Conservation (phyloP, 768 basidiomycete genomes). For the Paxillus ammoniavirescens region DNA sequence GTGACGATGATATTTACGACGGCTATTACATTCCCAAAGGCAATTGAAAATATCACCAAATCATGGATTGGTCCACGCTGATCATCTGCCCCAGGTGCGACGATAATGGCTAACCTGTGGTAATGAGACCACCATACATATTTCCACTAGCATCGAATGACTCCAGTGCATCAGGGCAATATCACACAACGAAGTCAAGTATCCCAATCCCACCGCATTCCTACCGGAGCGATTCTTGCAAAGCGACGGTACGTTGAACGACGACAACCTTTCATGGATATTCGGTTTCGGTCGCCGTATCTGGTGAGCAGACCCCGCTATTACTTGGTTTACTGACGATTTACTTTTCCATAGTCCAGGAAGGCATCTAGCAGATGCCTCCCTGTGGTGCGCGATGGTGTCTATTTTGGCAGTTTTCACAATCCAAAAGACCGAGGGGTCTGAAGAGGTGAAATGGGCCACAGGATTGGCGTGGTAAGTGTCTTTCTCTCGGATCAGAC, state of each 20-base stretch:
- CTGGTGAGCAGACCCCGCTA: conserved; percentile 15
- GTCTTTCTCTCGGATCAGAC: not conserved
- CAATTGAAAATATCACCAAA: not conserved
- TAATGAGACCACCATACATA: not conserved
- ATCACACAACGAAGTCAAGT: conserved; percentile 36
- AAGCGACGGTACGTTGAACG: conserved; percentile 14
- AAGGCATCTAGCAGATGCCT: conserved; percentile 33
- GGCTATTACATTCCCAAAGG: conserved; percentile 35
- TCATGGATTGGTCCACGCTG: not conserved
- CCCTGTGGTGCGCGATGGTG: conserved; percentile 36
- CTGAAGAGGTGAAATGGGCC: conserved; percentile 17
- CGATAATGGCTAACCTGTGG: conserved; percentile 14
- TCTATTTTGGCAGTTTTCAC: conserved; percentile 37
- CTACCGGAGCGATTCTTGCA: conserved; percentile 38
- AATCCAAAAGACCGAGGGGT: conserved; percentile 15
- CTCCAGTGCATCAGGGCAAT: conserved; percentile 33
- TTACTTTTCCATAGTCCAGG: conserved; percentile 23
- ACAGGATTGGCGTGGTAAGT: conserved; percentile 13
- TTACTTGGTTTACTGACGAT: no score
- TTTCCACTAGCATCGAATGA: not conserved
- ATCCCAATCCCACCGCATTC: conserved; percentile 33
- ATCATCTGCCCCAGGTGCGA: conserved; percentile 5
- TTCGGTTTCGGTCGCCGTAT: conserved; percentile 28
- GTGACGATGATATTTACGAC: conserved; percentile 34
- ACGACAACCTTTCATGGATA: conserved; percentile 5